phyloP scores from a whole-genome alignment of 2,329 filamentous ascomycete genomes.

The Biscogniauxia sp. region DNA sequence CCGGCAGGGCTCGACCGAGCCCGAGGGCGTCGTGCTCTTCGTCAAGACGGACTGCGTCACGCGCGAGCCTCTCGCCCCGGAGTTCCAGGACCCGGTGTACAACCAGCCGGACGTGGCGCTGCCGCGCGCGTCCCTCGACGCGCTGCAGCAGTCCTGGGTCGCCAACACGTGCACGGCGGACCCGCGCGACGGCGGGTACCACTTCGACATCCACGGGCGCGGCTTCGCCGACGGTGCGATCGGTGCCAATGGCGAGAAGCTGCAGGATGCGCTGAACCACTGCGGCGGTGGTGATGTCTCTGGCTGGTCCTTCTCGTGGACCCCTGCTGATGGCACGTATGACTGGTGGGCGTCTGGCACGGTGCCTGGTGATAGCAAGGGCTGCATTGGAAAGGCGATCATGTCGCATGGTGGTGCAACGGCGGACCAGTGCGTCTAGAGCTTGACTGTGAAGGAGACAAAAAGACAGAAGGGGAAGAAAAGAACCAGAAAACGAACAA shows the following conservation, averaged over 20 bases:
- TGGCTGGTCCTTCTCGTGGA: slow-evolving; percentile 3
- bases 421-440: not conserved
- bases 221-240: slow-evolving; percentile 1
- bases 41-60: slow-evolving; percentile 20
- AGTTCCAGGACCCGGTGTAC: slow-evolving; percentile 18
- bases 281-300: not conserved
- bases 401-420: not conserved
- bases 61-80: slow-evolving; percentile 12
- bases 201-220: slow-evolving; percentile 3
- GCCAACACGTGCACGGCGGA: slow-evolving; percentile 6
- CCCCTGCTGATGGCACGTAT: not conserved
- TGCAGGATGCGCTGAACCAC: not conserved
- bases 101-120: slow-evolving; percentile 14
- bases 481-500: too few species aligned
- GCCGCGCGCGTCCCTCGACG: not conserved
- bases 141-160: slow-evolving; percentile 15
- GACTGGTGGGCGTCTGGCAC: not conserved
- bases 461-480: too few species aligned
- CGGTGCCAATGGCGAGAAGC: slow-evolving; percentile 1
- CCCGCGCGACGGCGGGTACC: not conserved
- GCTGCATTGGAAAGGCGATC: not conserved
- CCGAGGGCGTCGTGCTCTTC: slow-evolving; percentile 16
- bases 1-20: not conserved
- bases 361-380: not conserved
- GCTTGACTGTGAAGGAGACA: not conserved